Percentiles rank a stretch among this genome's conserved stretches.
Evolutionary conservation across 2,329 filamentous ascomycete genomes (phyloP).

Genomic region (Beauveria sp.): DNA sequence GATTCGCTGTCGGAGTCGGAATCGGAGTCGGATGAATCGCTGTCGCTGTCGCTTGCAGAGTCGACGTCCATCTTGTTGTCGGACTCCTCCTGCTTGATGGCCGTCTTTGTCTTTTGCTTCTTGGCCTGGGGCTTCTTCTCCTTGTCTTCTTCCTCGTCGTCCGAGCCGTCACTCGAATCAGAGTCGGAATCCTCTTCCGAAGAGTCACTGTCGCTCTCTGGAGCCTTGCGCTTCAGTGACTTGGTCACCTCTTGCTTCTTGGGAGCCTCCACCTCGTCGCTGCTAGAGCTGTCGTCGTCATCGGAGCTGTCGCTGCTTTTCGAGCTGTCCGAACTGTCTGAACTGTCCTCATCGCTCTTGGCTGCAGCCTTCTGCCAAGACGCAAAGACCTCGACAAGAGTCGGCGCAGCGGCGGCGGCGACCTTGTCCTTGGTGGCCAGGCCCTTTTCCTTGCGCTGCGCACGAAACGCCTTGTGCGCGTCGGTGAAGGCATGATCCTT

Average conservation of each 20-base stretch:
- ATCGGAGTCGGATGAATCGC: conserved; percentile 13
- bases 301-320: conserved; percentile 18
- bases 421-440: conserved; percentile 29
- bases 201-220: conserved; percentile 16
- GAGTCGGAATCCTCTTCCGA: not conserved
- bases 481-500: conserved; percentile 56
- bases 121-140: conserved; percentile 20
- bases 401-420: conserved; percentile 12
- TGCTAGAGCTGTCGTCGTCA: conserved; percentile 16
- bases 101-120: conserved; percentile 1
- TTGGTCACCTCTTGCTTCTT: conserved; percentile 14
- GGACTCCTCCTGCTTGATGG: conserved; percentile 2
- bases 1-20: conserved; percentile 18
- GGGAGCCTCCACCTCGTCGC: conserved; percentile 17
- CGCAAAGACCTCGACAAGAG: conserved; percentile 43
- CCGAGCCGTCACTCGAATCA: conserved; percentile 18
- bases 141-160: conserved; percentile 35
- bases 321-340: conserved; percentile 15
- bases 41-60: conserved; percentile 21
- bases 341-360: conserved; percentile 20
- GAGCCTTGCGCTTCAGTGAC: conserved; percentile 34
- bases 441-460: conserved; percentile 48
- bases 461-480: conserved; percentile 33
- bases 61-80: conserved; percentile 18
- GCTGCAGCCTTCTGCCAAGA: conserved; percentile 35